Evolutionary conservation across 106 monocot species (phyloP).

Genomic region (Allium cepa): DNA sequence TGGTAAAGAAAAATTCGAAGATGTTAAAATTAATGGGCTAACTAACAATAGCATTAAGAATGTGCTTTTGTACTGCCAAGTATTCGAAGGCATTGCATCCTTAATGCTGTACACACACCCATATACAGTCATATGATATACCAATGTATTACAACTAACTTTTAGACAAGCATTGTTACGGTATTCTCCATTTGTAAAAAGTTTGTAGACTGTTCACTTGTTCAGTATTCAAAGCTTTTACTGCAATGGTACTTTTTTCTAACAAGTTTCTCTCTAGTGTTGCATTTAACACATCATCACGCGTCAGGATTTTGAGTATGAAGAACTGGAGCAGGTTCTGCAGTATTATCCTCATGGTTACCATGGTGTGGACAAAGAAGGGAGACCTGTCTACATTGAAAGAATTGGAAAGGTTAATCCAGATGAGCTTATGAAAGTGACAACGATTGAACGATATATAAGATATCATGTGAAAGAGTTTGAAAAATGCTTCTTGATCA

Average conservation of each 20-base stretch:
- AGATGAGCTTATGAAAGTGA: slow-evolving; percentile 63
- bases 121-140: no score
- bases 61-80: no score
- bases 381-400: slow-evolving; percentile 65
- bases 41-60: no score
- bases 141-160: background rate
- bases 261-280: background rate
- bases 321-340: slow-evolving; percentile 44
- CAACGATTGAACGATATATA: slow-evolving; percentile 56
- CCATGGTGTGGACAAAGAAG: slow-evolving; percentile 75
- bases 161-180: background rate
- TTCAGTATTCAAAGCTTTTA: slow-evolving; percentile 1
- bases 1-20: no score
- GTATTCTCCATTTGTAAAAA: slow-evolving; percentile 8
- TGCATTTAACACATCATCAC: background rate
- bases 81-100: no score
- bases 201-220: background rate
- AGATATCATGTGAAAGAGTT: slow-evolving; percentile 59
- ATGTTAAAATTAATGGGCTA: no score
- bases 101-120: no score
- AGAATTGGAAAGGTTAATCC: slow-evolving; percentile 63
- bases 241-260: background rate
- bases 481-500: slow-evolving; percentile 47
- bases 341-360: slow-evolving; percentile 68
- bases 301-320: slow-evolving; percentile 48